A percentile compares a stretch with the other conserved stretches of the same genome.
phyloP scores from a whole-genome alignment of 495 filamentous ascomycete genomes.

The Neurospora sp. region DNA sequence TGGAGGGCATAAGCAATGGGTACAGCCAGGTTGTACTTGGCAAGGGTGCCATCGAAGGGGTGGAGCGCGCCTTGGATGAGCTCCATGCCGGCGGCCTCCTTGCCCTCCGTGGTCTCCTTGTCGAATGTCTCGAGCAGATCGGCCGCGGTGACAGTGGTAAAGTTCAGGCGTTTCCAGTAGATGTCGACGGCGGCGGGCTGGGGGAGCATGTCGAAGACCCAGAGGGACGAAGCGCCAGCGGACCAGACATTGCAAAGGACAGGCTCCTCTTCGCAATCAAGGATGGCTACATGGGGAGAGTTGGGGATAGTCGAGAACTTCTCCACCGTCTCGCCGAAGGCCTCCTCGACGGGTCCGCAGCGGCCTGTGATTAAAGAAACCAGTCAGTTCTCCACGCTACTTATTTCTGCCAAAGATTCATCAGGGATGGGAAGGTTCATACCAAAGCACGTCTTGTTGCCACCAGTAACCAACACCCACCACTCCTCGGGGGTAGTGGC shows the following conservation, averaged over 20 bases:
- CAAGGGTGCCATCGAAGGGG: conserved; percentile 66
- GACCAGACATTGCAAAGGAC: conserved; percentile 80
- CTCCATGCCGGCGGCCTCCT: conserved; percentile 13
- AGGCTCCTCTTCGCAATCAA: conserved; percentile 71
- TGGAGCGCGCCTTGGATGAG: conserved; percentile 68
- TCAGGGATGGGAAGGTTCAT: conserved; percentile 10
- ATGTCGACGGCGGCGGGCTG: conserved; percentile 49
- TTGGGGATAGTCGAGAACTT: conserved; percentile 56
- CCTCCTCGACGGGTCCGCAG: conserved; percentile 36
- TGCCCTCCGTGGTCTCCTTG: conserved; percentile 49
- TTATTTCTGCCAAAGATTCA: neutral
- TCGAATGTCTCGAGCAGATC: conserved; percentile 54
- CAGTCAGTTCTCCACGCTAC: conserved; percentile 5
- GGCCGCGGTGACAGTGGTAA: conserved; percentile 52
- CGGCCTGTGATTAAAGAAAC: conserved; percentile 24
- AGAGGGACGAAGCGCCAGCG: conserved; percentile 58
- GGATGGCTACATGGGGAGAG: conserved; percentile 57
- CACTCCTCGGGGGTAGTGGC: conserved; percentile 58
- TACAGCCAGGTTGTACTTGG: conserved; percentile 50
- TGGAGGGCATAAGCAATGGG: conserved; percentile 68
- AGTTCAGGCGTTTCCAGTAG: conserved; percentile 51
- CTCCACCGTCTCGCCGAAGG: conserved; percentile 52
- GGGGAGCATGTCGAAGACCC: conserved; percentile 56
- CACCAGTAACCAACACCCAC: conserved; percentile 71
- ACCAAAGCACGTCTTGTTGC: conserved; percentile 83